Evolutionary conservation across 2,329 filamentous ascomycete species (phyloP).

Genomic region (Phaeosphaeria sp.): DNA sequence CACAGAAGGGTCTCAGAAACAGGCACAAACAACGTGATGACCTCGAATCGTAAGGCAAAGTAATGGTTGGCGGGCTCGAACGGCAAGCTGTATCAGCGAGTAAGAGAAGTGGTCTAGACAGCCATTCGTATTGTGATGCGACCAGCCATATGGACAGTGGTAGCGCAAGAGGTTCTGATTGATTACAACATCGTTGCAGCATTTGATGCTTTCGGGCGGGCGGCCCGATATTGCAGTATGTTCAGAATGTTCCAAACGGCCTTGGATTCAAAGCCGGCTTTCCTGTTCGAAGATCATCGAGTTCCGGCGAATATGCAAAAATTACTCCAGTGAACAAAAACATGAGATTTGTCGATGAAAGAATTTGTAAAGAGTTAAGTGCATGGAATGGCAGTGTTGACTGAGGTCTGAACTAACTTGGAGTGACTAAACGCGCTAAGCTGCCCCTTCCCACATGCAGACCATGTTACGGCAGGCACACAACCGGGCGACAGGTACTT

Average conservation of each 20-base stretch:
- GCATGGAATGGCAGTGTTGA: constrained; percentile 1
- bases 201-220: neutral
- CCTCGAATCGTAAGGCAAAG: too few species aligned
- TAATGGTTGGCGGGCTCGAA: too few species aligned
- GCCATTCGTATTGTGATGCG: too few species aligned
- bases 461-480: neutral
- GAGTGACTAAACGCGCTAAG: constrained; percentile 6
- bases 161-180: too few species aligned
- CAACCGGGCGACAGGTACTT: too few species aligned
- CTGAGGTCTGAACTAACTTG: constrained; percentile 1
- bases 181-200: neutral
- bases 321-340: neutral
- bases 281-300: neutral
- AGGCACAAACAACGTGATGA: too few species aligned
- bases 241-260: neutral
- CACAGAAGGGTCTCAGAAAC: too few species aligned
- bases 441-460: neutral
- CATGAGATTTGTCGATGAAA: neutral
- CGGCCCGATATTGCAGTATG: neutral
- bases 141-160: too few species aligned
- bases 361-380: neutral
- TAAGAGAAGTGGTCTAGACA: too few species aligned
- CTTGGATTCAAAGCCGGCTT: neutral
- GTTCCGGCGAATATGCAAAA: neutral
- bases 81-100: too few species aligned